phyloP scores from a whole-genome alignment of 257 asterid species.

The Solanum commersonii region DNA sequence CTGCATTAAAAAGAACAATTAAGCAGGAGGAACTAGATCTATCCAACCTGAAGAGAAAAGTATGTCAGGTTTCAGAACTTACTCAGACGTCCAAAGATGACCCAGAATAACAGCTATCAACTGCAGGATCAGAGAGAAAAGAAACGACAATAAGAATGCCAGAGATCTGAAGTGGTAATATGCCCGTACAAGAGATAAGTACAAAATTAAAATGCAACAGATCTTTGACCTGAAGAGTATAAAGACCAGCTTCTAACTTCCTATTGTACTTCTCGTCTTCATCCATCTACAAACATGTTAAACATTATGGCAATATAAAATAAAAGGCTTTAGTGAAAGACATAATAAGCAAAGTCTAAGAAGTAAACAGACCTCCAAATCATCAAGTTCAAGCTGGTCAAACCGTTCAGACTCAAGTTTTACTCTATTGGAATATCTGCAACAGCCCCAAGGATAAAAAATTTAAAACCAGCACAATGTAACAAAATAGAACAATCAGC shows the following conservation, averaged over 20 bases:
- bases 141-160: neutral
- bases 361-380: conserved; percentile 57
- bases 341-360: neutral
- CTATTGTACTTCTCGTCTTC: conserved; percentile 83
- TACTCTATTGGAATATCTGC: conserved; percentile 80
- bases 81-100: conserved; percentile 99
- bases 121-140: conserved; percentile 34
- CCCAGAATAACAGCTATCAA: conserved; percentile 84
- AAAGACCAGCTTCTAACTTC: conserved; percentile 87
- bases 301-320: neutral
- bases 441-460: neutral
- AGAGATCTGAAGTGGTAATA: neutral
- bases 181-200: neutral
- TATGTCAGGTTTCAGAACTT: conserved; percentile 24
- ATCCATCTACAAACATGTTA: conserved; percentile 52
- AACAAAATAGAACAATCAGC: conserved; percentile 2
- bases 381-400: conserved; percentile 61
- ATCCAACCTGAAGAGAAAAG: neutral
- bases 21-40: conserved; percentile 1
- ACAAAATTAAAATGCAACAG: neutral
- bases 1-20: conserved; percentile 16
- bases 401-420: conserved; percentile 65
- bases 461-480: neutral
- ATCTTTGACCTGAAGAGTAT: conserved; percentile 67
- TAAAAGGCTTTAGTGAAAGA: neutral